Evolutionary conservation across 2,329 filamentous ascomycete genomes (phyloP), one percentile per base, ranked within the genome.

Genomic region (Ophiostoma montium): DNA sequence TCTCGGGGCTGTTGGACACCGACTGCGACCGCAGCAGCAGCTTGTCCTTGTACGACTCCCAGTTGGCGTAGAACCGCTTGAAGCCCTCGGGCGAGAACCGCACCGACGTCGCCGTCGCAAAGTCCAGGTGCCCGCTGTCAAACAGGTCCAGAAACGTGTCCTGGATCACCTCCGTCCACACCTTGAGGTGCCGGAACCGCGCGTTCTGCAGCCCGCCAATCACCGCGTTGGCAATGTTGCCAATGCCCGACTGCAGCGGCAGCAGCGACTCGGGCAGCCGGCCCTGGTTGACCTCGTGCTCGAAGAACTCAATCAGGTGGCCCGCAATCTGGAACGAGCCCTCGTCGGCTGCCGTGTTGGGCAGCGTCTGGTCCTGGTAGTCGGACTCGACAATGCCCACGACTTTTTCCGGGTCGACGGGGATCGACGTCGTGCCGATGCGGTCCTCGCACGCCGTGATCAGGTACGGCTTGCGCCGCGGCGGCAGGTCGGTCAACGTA

Each of bases 91-190:
- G 88, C 0, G 85, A 90, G 75, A 94, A 94, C 57, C 87, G 85
- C 60, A 94, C 86, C 3, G 84, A 89, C 7, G 87, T 94, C 35
- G 87, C 86, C 0, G 87, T 94, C 41, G 87, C 88, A 59, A 92
- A 94, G 68, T 94, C 86, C 18, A 94, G 75, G 61, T 86, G 82
- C 23, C 86, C 87, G 52, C 78, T 84, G 70, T 94, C 88, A 66
- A 94, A 94, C 49, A 94, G 82, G 63, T 94, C 88, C 21, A 94
- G 76, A 78, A 94, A 94, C 19, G 84, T 88, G 63, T 94, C 87
- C 69, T 94, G 87, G 50, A 94, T 79, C 44, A 94, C 87, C 67
- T 94, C 87, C 21, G 88, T 94, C 88, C 87, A 94, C 35, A 94
- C 88, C 63, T 84, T 88, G 51, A 95, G 75, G 69, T 94, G 85